phyloP scores from a whole-genome alignment of 345 rosid genomes.

The Brassica cretica region DNA sequence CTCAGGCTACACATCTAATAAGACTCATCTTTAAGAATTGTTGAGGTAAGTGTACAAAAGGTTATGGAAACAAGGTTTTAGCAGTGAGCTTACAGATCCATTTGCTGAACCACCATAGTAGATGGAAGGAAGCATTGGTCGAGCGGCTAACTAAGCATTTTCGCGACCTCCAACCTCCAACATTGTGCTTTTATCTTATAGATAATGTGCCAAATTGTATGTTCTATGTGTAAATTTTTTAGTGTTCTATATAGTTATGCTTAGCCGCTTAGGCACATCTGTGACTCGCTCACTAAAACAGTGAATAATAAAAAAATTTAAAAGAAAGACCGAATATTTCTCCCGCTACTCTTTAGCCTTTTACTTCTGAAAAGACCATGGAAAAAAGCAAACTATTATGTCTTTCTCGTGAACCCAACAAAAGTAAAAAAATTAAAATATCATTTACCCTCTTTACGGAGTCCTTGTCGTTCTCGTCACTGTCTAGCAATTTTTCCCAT shows the following conservation, averaged over 20 bases:
- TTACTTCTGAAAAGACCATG: constrained; percentile 40
- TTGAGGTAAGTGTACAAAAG: no score
- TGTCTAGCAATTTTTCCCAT: constrained; percentile 3
- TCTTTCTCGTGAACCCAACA: constrained; percentile 24
- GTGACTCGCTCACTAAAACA: not conserved
- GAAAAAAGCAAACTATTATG: constrained; percentile 5
- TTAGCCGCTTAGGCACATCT: no score
- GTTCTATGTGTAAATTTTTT: not conserved
- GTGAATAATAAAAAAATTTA: constrained; percentile 49
- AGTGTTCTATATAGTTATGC: no score
- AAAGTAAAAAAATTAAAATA: not conserved
- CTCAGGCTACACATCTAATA: no score
- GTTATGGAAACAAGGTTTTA: not conserved
- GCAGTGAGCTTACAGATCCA: constrained; percentile 74
- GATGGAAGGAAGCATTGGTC: constrained; percentile 59
- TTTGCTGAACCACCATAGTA: constrained; percentile 92
- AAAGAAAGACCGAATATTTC: constrained; percentile 18
- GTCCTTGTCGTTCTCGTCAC: constrained; percentile 41
- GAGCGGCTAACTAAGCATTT: constrained; percentile 68
- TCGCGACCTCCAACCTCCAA: constrained; percentile 87
- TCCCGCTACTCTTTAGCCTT: constrained; percentile 43
- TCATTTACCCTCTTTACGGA: constrained; percentile 1
- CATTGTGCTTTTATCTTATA: not conserved
- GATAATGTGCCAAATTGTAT: not conserved
- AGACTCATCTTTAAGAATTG: no score